These are phyloP conservation scores for Crithidia mellificae DNA, from an alignment of 208 protist species.

Conservation along the genomic window DNA sequence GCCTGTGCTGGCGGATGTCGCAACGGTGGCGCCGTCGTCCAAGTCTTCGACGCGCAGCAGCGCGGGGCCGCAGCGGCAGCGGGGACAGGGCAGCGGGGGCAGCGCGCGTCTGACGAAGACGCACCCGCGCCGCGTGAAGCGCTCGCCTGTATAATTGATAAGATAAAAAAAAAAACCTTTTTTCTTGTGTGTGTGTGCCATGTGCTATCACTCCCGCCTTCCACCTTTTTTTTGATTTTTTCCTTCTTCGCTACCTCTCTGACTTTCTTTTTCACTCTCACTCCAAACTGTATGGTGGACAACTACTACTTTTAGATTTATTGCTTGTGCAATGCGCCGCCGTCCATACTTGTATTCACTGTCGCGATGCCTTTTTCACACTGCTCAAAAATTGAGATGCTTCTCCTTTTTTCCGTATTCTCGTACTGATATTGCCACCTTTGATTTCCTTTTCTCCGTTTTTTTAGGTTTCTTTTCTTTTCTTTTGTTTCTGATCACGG, in stretches of 20 bases:
- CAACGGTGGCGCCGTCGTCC: not conserved
- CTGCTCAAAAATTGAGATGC: too few species aligned
- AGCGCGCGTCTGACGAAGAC: slow-evolving; percentile 6
- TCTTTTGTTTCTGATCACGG: not conserved
- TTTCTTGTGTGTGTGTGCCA: too few species aligned
- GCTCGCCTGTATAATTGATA: not conserved
- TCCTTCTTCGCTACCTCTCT: too few species aligned
- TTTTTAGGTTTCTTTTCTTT: not conserved
- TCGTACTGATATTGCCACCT: too few species aligned
- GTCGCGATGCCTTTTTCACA: too few species aligned
- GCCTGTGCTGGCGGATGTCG: not conserved
- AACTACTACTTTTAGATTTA: not conserved
- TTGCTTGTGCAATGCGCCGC: too few species aligned
- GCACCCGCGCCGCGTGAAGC: slow-evolving; percentile 12
- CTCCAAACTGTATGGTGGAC: not conserved
- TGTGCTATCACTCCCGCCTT: too few species aligned
- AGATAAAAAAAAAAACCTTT: not conserved
- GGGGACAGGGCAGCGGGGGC: slow-evolving; percentile 6
- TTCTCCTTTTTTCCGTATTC: too few species aligned
- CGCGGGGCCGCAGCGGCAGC: not conserved
- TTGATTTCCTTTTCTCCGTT: too few species aligned
- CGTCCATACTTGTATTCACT: too few species aligned
- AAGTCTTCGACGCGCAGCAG: not conserved
- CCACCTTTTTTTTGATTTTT: too few species aligned
- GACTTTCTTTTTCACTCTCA: too few species aligned